Base-by-base conservation (phyloP, 768 basidiomycete genomes). In the Hemileccinum rubropunctum region DNA sequence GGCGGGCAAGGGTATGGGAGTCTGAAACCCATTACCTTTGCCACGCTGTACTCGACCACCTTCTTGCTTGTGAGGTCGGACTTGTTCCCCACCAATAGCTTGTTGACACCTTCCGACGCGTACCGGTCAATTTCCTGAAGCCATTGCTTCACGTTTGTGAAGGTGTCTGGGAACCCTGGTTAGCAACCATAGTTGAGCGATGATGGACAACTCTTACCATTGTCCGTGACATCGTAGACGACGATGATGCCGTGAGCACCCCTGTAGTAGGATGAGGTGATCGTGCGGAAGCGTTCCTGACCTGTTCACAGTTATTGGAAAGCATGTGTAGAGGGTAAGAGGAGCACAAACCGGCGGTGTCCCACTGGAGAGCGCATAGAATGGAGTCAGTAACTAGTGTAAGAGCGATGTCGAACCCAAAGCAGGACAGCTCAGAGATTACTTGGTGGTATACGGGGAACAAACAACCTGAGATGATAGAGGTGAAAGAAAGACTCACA, bases 241-340 rank as follows among this genome's bases (percentile, higher is more conserved):
- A 98, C 88, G 63, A 98, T 89, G 67, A 98, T 98, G 56, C 97
- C 97, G 67, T 95, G 93, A 42, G 97, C 97, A 36, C 97, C 97
- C 52, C 97, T 84, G 76, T 99, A 99, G 79, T 99, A 99, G n/a
- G 95, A 92, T 3, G 95, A 93, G 7, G 97, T 98, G 69, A 99
- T 99, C 13, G 97, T 98, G 54, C 97, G 83, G 87, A 98, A 98
- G 27, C 95, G 84, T 71, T 99, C 97, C 71, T 99, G 97, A 34
- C 97, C 90, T 91, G 53, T 55, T 48, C 12, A 36, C 20, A 26
- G 32, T 15, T n/a, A 26, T 60, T 30, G 60, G 48, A 32, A 39
- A 40, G 36, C 7, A 26, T 36, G 33, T 34, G 26, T 4, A 30
- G 38, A 40, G 38, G 26, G 43, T 17, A 0, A 27, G n/a, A 30